phyloP scores from a whole-genome alignment of 1,139 yeast genomes.

The Chernovozyma aurita region DNA sequence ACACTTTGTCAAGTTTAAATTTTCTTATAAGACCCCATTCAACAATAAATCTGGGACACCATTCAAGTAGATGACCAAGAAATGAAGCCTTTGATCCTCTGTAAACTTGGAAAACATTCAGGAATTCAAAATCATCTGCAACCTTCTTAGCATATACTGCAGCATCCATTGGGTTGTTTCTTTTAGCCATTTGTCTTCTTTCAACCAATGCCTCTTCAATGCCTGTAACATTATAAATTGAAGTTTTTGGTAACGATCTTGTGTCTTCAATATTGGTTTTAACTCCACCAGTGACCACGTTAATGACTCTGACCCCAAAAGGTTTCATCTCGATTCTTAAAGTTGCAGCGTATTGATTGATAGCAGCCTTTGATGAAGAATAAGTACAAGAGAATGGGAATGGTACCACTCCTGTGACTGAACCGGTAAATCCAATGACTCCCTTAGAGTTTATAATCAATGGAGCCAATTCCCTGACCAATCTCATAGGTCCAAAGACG shows the following conservation, averaged over 20 bases:
- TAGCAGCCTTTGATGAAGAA: slow-evolving; percentile 72
- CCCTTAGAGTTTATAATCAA: slow-evolving; percentile 66
- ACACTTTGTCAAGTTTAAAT: slow-evolving; percentile 42
- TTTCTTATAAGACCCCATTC: slow-evolving; percentile 41
- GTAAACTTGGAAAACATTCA: slow-evolving; percentile 41
- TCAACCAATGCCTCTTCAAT: slow-evolving; percentile 45
- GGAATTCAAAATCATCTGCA: slow-evolving; percentile 43
- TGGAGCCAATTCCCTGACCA: slow-evolving; percentile 55
- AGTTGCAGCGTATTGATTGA: slow-evolving; percentile 63
- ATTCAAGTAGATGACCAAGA: slow-evolving; percentile 28
- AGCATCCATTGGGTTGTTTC: slow-evolving; percentile 57
- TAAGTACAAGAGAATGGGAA: slow-evolving; percentile 72
- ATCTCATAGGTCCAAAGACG: slow-evolving; percentile 62
- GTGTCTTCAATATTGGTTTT: slow-evolving; percentile 32
- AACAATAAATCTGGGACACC: slow-evolving; percentile 47
- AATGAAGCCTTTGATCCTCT: slow-evolving; percentile 49
- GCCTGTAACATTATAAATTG: slow-evolving; percentile 51
- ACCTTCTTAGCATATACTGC: slow-evolving; percentile 53
- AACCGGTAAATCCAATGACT: slow-evolving; percentile 70
- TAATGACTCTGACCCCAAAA: slow-evolving; percentile 68
- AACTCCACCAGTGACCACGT: slow-evolving; percentile 53
- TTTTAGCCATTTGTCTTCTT: slow-evolving; percentile 59
- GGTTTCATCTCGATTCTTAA: slow-evolving; percentile 67
- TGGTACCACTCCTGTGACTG: slow-evolving; percentile 61
- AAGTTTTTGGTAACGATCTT: slow-evolving; percentile 51